Evolutionary conservation across 2,329 filamentous ascomycete genomes (phyloP), one percentile per base, ranked within the genome.

Genomic region (Botryosphaeria agaves): DNA sequence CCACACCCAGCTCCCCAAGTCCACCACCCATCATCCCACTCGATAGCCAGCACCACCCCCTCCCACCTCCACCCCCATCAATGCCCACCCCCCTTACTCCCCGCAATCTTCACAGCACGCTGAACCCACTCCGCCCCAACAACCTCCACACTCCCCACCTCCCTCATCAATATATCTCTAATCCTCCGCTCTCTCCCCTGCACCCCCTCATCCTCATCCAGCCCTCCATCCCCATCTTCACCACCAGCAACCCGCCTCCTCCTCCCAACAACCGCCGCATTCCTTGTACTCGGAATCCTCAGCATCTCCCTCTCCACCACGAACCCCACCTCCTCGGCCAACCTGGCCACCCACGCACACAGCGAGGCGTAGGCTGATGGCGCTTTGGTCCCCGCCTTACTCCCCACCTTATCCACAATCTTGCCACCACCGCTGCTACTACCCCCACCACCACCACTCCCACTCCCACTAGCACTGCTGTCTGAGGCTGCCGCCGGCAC

Each of bases 231-330:
- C 15, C 11, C 23, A 25, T 31, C 32, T 7, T 18, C 32, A 11
- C 18, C 28, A 24, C 24, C 14, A 4, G 26, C 24, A 30, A 18
- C 29, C 11, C 11, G 32, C 29, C 43, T 41, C 26, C 46, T 53
- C 18, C 81, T 66, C 3, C 85, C 85, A 24, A 95, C 48, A 18
- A 98, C 59, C 1, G 76, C 82, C 12, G 76, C 72, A 51, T 95
- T 95, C 37, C 89, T 64, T 23, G 87, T 94, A 50, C 81, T 91
- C 1, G 89, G 89, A 37, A 98, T 95, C 27, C 87, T 66, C 43
- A 98, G 53, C 61, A 89, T 74, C 44, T 93, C 87, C 38, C 68
- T 80, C 53, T 95, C 83, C 1, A 81, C 66, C 4, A 63, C 55
- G 63, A 76, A 93, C 2, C 79, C 80, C 38, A 83, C 71, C 34